These are phyloP conservation scores for Tetrahymena malaccensis DNA, from an alignment of 73 alveolate species.

Conservation along the genomic window DNA sequence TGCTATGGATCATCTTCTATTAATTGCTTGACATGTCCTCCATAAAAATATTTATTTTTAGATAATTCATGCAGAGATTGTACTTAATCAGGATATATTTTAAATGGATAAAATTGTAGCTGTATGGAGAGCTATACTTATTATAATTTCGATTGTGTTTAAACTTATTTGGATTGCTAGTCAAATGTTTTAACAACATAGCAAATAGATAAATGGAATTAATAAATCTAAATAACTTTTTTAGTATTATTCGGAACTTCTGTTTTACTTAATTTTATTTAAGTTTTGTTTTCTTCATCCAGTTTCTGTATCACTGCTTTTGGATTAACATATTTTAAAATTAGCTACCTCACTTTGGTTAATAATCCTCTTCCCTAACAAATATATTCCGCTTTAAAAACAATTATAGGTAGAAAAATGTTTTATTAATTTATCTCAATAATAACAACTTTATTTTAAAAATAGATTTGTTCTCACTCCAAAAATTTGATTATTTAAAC, in stretches of 20 bases:
- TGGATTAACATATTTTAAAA: background rate
- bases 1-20: background rate
- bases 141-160: background rate
- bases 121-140: background rate
- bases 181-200: background rate
- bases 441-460: no score
- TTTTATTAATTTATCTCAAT: no score
- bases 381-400: background rate
- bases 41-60: no score
- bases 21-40: background rate
- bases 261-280: no score
- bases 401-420: background rate
- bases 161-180: background rate
- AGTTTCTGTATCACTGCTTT: background rate
- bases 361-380: background rate
- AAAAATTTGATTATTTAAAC: no score
- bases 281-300: background rate
- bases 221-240: background rate
- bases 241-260: background rate
- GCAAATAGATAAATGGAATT: no score
- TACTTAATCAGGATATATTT: background rate
- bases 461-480: background rate
- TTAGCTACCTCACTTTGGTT: background rate
- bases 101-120: background rate
- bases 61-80: background rate